Evolutionary conservation across 176 grass and related monocot genomes (phyloP), one percentile per base, ranked within the genome.

Genomic region (Puya raimondii): DNA sequence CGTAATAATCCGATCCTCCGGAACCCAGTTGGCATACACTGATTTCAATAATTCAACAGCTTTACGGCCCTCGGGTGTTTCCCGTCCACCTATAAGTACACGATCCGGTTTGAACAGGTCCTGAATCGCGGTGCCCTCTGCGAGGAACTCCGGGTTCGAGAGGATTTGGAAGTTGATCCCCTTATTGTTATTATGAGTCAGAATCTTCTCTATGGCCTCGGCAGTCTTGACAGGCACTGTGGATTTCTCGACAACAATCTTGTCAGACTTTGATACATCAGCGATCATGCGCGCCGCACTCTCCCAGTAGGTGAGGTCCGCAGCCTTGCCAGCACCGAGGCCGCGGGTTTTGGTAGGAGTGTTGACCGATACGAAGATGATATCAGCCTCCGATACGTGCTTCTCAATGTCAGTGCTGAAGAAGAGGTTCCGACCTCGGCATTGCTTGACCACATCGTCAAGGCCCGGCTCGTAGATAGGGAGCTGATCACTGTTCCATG

Each of bases 151-250:
- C 13, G 68, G 68, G 26, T 71, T 71, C 2, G 22, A 71, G 33
- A 71, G 33, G 7, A 71, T 71, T 18, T 71, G 68, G 48, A 71
- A 71, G 42, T 71, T 71, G 68, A 71, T 71, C 21, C 68, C 68
- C 68, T 71, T 71, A 23, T 71, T 71, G 68, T 47, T 71, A 20
- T 71, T 71, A 48, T 71, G 68, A 23, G 68, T 49, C 14, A 71
- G 14, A 50, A 49, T 48, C 50, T 71, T 71, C 22, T 71, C 68
- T 8, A 58, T 58, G 15, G 54, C 54, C 54, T 58, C 54, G 14
- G 54, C 54, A 20, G 54, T 58, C 54, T 58, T 58, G 54, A 58
- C 54, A 18, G 54, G 54, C n/a, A 58, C 54, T 17, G 54, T 58
- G 54, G 54, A 58, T 15, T 58, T 58, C 54, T 58, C 54, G 51